These are phyloP conservation scores for Lecanosticta acicola DNA, from an alignment of 2,329 filamentous ascomycete species.

Conservation along the genomic window DNA sequence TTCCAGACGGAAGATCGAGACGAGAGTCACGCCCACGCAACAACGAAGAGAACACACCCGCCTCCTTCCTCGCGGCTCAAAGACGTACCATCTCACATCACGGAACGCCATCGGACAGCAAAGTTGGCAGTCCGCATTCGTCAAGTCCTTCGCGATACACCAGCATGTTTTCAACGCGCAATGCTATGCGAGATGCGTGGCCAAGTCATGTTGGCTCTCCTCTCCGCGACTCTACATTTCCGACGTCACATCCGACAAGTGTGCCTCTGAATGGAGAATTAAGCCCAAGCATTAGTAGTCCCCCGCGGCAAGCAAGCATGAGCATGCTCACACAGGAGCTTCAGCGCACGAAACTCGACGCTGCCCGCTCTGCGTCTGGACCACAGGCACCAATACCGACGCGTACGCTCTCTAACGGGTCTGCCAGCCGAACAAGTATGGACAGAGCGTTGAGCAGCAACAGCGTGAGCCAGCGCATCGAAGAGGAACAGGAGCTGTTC, in stretches of 20 bases:
- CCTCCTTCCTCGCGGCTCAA: slow-evolving; percentile 30
- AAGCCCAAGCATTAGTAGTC: slow-evolving; percentile 47
- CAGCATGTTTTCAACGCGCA: slow-evolving; percentile 46
- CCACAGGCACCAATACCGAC: slow-evolving; percentile 6
- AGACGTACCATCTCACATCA: slow-evolving; percentile 40
- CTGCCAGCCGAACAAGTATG: slow-evolving; percentile 16
- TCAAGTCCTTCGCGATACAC: slow-evolving; percentile 60
- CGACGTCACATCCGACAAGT: slow-evolving; percentile 18
- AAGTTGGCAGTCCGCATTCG: slow-evolving; percentile 49
- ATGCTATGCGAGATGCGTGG: slow-evolving; percentile 37
- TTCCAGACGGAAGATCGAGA: slow-evolving; percentile 57
- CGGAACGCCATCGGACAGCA: slow-evolving; percentile 36
- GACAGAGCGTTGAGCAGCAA: slow-evolving; percentile 20
- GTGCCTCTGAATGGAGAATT: slow-evolving; percentile 22
- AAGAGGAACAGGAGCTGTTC: slow-evolving; percentile 23
- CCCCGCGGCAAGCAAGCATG: slow-evolving; percentile 53
- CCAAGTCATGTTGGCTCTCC: slow-evolving; percentile 59
- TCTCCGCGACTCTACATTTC: slow-evolving; percentile 49
- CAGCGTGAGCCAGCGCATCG: slow-evolving; percentile 21
- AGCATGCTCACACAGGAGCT: slow-evolving; percentile 56
- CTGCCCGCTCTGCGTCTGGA: slow-evolving; percentile 24
- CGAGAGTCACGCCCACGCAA: slow-evolving; percentile 54
- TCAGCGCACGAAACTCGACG: slow-evolving; percentile 33
- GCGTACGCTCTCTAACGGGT: slow-evolving; percentile 20
- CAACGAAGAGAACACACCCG: slow-evolving; percentile 44